Evolutionary conservation across 352 stramenopile genomes (phyloP).

Genomic region (Pythium aphanidermatum): DNA sequence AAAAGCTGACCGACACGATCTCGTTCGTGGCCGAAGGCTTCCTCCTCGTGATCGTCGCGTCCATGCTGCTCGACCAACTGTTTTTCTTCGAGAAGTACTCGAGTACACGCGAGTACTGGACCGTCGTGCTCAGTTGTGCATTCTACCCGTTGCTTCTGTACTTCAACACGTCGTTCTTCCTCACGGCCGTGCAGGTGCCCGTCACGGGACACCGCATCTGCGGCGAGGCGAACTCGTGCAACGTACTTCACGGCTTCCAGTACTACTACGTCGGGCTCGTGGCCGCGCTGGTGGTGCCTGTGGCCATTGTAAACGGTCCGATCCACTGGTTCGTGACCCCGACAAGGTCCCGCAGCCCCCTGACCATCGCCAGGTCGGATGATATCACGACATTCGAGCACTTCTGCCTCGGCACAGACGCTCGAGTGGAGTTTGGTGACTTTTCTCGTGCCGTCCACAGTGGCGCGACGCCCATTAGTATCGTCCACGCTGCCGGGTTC

Average conservation of each 20-base stretch:
- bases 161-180: slow-evolving; percentile 1
- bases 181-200: slow-evolving; percentile 7
- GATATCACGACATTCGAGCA: slow-evolving; percentile 6
- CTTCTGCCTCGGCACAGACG: slow-evolving; percentile 5
- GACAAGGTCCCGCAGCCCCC: neutral
- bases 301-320: slow-evolving; percentile 3
- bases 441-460: slow-evolving; percentile 5
- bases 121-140: slow-evolving; percentile 6
- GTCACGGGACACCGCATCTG: slow-evolving; percentile 12
- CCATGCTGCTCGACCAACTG: slow-evolving; percentile 15
- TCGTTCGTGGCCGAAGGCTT: slow-evolving; percentile 14
- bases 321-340: neutral
- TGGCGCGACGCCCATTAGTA: slow-evolving; percentile 6
- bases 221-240: slow-evolving; percentile 7
- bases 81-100: slow-evolving; percentile 19
- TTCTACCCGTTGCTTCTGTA: slow-evolving; percentile 6
- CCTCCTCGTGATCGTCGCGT: slow-evolving; percentile 13
- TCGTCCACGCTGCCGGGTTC: slow-evolving; percentile 8
- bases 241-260: slow-evolving; percentile 1
- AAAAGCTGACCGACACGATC: slow-evolving; percentile 21
- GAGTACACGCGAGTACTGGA: slow-evolving; percentile 13
- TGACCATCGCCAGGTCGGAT: neutral
- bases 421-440: slow-evolving; percentile 10
- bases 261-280: slow-evolving; percentile 6
- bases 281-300: slow-evolving; percentile 1